Evolutionary conservation across 352 stramenopile genomes (phyloP), one percentile per base, ranked within the genome.

Genomic region (Halophytophthora polymorphica): DNA sequence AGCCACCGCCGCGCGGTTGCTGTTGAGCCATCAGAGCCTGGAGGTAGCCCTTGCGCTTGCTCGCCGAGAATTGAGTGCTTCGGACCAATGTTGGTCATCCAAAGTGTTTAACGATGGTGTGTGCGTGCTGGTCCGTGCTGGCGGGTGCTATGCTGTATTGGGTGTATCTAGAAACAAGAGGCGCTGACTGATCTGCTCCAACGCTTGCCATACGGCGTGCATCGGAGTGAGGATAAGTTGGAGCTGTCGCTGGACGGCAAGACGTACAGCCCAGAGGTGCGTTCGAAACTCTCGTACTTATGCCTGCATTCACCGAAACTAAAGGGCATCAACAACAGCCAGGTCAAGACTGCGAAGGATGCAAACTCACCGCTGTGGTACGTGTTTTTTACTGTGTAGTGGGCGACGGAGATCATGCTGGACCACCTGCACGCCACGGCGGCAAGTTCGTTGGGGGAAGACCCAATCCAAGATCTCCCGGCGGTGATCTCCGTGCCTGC

Each of bases 341-440:
- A 42, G 18, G 36, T 19, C 14, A 17, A 11, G 19, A 19, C 17
- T n/a, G 22, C 22, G 21, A 14, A 28, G 4, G 8, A 31, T 4
- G 45, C 33, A 58, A 43, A 58, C 15, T 40, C 4, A 33, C 36
- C 8, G 17, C 44, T 10, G 6, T 43, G 41, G 12, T 43, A n/a
- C 8, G 25, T 31, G 25, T 8, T 10, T 31, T 31, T 31, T 4
- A 8, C 14, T 35, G 18, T 55, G 25, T 54, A 88, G 74, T 86
- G 77, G 74, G 65, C 74, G 8, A 63, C 55, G 1, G 77, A 86
- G 50, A 70, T 88, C 13, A 63, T 85, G 69, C 50, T 88, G 37
- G 72, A 86, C 45, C 52, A 83, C 39, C 40, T 86, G 38, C 70
- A 85, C 34, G 53, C 38, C 17, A 61, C 72, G 29, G 77, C 74